Evolutionary conservation across 2,329 filamentous ascomycete genomes (phyloP), one percentile per base, ranked within the genome.

Genomic region (Davidsoniella eucalypti): DNA sequence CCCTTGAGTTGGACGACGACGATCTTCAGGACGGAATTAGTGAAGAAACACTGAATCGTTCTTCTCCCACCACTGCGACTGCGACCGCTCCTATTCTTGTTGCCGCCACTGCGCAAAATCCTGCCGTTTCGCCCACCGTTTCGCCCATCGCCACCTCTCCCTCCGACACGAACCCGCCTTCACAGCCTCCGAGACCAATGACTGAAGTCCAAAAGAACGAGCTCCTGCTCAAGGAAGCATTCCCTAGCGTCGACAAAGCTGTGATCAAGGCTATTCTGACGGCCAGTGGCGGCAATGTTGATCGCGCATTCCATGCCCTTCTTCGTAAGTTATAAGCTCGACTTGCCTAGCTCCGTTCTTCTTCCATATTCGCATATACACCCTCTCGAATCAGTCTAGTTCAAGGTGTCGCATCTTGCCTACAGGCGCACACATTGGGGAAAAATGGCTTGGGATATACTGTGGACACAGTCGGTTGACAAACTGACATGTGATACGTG

Each of bases 291-390:
- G 90, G 88, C 53, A 79, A 82, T 59, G 80, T 96, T 44, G 92
- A 98, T 64, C 84, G 87, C 29, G 90, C 92, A 12, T 98, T 98
- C 68, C 92, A 95, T 67, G 92, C 92, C 36, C 73, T 98, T 41
- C 73, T 98, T 42, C 84, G 85, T 86, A 71, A 54, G 73, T 53
- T 25, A 51, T 50, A 40, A 40, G 51, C 36, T 54, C 8, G 10
- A 33, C 8, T 4, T 18, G 45, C 18, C 9, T 17, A 16, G 2
- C 16, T 14, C 37, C 47, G 7, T 43, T 36, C 17, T 43, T 12
- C n/a, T 37, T 26, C 21, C 17, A 17, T 42, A 6, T n/a, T 16
- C 23, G 9, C 17, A 49, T 26, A 18, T 33, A 33, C 2, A 33
- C 2, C 38, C 18, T 36, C 18, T 17, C 21, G 21, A 23, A 23